Conservation (phyloP, 345 rosid genomes). For the Cardamine occulta region DNA sequence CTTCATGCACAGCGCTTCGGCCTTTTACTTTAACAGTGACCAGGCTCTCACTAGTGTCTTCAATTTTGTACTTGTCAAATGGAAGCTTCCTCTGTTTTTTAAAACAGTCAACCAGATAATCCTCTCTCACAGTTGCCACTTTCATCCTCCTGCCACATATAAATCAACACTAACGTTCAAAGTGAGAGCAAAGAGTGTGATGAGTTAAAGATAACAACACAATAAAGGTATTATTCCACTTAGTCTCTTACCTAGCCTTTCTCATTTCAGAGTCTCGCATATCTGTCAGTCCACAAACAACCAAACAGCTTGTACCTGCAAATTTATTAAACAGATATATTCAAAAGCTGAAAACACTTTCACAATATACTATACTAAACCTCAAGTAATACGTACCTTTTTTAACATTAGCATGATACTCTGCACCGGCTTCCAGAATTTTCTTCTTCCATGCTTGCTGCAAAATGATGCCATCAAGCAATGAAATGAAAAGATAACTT, state of each 20-base stretch:
- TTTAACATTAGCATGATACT: slow-evolving; percentile 69
- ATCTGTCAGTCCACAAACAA: slow-evolving; percentile 65
- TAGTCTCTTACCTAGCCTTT: slow-evolving; percentile 74
- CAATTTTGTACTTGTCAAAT: slow-evolving; percentile 71
- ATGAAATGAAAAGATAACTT: slow-evolving; percentile 16
- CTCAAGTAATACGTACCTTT: slow-evolving; percentile 55
- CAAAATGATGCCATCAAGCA: slow-evolving; percentile 40
- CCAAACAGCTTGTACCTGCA: slow-evolving; percentile 83
- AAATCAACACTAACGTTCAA: slow-evolving; percentile 23
- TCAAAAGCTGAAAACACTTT: slow-evolving; percentile 13
- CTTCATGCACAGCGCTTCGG: slow-evolving; percentile 90
- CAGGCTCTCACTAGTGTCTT: slow-evolving; percentile 68
- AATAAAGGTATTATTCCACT: slow-evolving; percentile 21
- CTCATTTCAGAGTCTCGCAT: slow-evolving; percentile 61
- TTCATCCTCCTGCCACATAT: slow-evolving; percentile 79
- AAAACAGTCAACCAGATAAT: slow-evolving; percentile 79
- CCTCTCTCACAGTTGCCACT: slow-evolving; percentile 81
- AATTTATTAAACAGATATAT: slow-evolving; percentile 33
- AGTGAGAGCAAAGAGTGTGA: slow-evolving; percentile 12
- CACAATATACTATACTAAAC: slow-evolving; percentile 11
- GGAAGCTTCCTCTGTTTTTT: slow-evolving; percentile 80
- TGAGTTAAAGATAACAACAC: slow-evolving; percentile 31
- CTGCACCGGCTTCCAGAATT: slow-evolving; percentile 77
- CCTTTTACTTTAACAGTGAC: slow-evolving; percentile 97
- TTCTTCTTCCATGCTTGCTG: slow-evolving; percentile 86